A percentile compares a stretch with the other conserved stretches of the same genome.
Conservation (phyloP, 164 flowering plant species). For the grape (Vitis vinifera) region DNA sequence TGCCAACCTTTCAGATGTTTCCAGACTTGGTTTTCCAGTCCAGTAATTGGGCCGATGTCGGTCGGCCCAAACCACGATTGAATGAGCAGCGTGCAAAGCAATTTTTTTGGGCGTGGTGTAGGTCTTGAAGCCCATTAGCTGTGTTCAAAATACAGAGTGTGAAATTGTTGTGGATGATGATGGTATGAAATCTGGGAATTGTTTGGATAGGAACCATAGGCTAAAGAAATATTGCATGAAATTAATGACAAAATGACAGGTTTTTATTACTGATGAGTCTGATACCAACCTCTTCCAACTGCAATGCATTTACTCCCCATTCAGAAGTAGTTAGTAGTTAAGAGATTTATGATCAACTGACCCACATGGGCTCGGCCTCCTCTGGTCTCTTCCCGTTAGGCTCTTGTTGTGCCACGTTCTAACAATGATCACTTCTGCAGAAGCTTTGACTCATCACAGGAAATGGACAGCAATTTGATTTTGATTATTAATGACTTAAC, state of each 20-base stretch:
- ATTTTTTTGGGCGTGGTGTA: too few species aligned
- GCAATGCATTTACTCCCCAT: conserved; percentile 22
- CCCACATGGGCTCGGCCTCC: background rate
- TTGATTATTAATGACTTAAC: too few species aligned
- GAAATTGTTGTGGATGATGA: background rate
- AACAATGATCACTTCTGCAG: too few species aligned
- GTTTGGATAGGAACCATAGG: background rate
- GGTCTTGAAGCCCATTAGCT: too few species aligned
- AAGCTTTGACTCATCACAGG: too few species aligned
- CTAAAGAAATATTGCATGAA: background rate
- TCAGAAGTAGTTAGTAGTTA: conserved; percentile 28
- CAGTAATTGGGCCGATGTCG: too few species aligned
- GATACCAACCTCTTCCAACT: conserved; percentile 19
- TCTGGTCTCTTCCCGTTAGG: background rate
- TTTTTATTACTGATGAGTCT: conserved; percentile 3
- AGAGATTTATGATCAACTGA: background rate
- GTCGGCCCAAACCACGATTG: too few species aligned
- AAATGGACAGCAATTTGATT: too few species aligned
- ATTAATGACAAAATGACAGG: conserved; percentile 21
- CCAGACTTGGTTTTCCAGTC: too few species aligned
- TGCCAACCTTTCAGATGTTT: too few species aligned
- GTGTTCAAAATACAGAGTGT: too few species aligned
- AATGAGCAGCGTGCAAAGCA: too few species aligned
- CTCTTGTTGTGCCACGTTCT: conserved; percentile 6
- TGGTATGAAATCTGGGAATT: background rate